phyloP scores from a whole-genome alignment of 2,329 filamentous ascomycete species.

The Colletotrichum shisoi region DNA sequence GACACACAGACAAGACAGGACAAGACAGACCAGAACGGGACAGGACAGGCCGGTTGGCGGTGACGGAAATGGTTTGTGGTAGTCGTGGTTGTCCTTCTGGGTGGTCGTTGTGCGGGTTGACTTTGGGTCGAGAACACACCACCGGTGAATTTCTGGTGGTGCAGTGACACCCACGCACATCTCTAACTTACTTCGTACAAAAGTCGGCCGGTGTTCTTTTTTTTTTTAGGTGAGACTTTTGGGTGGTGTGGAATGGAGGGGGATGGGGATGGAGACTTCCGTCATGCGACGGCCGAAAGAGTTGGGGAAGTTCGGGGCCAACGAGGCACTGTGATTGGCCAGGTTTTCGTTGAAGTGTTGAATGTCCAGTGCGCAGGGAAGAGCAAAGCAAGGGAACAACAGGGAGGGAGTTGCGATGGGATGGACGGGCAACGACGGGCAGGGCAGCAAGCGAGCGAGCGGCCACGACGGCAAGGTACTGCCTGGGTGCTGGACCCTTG shows the following conservation, averaged over 20 bases:
- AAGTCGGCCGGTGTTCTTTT: background rate
- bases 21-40: too few relatives aligned
- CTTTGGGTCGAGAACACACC: slow-evolving; percentile 17
- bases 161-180: slow-evolving; percentile 8
- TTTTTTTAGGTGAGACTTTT: slow-evolving; percentile 15
- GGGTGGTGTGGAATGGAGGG: slow-evolving; percentile 32
- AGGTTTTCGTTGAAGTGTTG: slow-evolving; percentile 45
- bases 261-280: slow-evolving; percentile 39
- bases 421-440: slow-evolving; percentile 17
- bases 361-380: slow-evolving; percentile 39
- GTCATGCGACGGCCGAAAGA: slow-evolving; percentile 42
- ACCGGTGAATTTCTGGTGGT: slow-evolving; percentile 1
- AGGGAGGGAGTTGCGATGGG: slow-evolving; percentile 30
- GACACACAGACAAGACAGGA: slow-evolving; percentile 9
- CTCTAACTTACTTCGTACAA: background rate
- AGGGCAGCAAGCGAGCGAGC: slow-evolving; percentile 17
- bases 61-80: slow-evolving; percentile 1
- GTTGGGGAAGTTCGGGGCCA: slow-evolving; percentile 45
- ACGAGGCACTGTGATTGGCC: slow-evolving; percentile 27
- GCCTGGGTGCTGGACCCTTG: slow-evolving; percentile 28
- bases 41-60: background rate
- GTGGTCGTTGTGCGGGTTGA: background rate
- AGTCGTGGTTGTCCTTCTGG: background rate
- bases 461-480: slow-evolving; percentile 6
- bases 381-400: slow-evolving; percentile 17